A percentile compares a stretch with the other conserved stretches of the same genome.
These are phyloP conservation scores for Massarina eburnea DNA, from an alignment of 2,329 filamentous ascomycete genomes.

Conservation along the genomic window DNA sequence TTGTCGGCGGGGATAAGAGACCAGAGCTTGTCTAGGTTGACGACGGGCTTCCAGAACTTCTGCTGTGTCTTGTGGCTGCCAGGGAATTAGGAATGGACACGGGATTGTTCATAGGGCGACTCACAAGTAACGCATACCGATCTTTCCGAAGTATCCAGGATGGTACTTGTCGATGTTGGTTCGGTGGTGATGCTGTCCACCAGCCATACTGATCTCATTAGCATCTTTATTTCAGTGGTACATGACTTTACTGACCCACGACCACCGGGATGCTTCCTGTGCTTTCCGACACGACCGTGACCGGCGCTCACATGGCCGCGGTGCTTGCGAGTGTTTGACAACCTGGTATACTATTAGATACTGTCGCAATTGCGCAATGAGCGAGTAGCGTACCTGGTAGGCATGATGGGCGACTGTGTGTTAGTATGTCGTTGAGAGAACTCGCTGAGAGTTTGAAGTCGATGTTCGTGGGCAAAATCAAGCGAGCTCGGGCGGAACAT, in stretches of 20 bases:
- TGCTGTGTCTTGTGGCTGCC: conserved; percentile 91
- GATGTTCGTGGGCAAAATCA: too few relatives aligned
- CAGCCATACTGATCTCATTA: conserved; percentile 72
- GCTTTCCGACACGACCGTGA: conserved; percentile 98
- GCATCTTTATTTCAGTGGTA: not conserved
- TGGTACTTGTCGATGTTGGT: conserved; percentile 94
- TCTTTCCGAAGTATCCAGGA: conserved; percentile 99
- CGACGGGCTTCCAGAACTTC: conserved; percentile 98
- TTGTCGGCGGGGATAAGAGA: conserved; percentile 90
- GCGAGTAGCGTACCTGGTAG: too few relatives aligned
- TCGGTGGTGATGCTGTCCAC: conserved; percentile 85
- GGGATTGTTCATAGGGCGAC: too few relatives aligned
- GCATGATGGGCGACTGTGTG: too few relatives aligned
- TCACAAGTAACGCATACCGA: conserved; percentile 66
- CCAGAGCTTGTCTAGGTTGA: conserved; percentile 99
- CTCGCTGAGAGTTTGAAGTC: too few relatives aligned
- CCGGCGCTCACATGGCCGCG: conserved; percentile 94
- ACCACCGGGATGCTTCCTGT: conserved; percentile 81
- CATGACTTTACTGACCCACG: not conserved
- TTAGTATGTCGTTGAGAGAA: too few relatives aligned
- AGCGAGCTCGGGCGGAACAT: too few relatives aligned
- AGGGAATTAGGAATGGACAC: conserved; percentile 84
- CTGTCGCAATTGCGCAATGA: not conserved
- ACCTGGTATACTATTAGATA: conserved; percentile 10
- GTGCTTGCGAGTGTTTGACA: conserved; percentile 3